A percentile compares a stretch with the other conserved stretches of the same genome.
phyloP scores from a whole-genome alignment of 345 rosid genomes.

The Firmiana major region DNA sequence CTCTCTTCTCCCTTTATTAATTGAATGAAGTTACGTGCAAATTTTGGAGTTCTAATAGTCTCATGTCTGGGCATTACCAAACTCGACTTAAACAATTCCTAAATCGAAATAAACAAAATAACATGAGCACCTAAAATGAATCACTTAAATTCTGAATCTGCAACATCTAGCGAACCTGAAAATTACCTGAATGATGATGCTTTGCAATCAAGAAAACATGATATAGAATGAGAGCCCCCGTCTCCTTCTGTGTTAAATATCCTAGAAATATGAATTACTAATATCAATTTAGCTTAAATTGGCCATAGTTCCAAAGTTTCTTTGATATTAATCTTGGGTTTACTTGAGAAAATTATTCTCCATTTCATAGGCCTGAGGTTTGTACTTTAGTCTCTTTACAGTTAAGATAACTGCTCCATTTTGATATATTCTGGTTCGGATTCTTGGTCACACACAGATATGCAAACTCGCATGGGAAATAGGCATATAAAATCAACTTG shows the following conservation, averaged over 20 bases:
- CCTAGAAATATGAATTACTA: not conserved
- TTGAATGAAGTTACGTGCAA: not conserved
- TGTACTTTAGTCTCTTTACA: not conserved
- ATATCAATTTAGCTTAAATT: not conserved
- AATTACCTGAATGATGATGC: not conserved
- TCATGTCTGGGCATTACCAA: not conserved
- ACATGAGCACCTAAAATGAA: not conserved
- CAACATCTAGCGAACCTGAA: not conserved
- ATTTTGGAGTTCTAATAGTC: not conserved
- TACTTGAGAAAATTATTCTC: not conserved
- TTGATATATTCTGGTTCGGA: not conserved
- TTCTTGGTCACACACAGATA: not conserved
- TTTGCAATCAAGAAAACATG: not conserved
- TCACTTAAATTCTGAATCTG: not conserved
- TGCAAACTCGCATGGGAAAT: not conserved
- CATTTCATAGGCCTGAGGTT: not conserved
- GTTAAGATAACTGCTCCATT: not conserved
- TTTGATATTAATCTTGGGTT: not conserved
- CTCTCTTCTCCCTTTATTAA: not conserved
- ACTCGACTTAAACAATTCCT: not conserved
- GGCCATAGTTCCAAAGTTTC: not conserved
- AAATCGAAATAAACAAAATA: not conserved
- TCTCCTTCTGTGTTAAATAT: not conserved
- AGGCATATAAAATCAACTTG: not conserved
- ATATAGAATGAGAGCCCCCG: not conserved